Evolutionary conservation across 208 protist genomes (phyloP).

Genomic region (Acanthamoeba quina): DNA sequence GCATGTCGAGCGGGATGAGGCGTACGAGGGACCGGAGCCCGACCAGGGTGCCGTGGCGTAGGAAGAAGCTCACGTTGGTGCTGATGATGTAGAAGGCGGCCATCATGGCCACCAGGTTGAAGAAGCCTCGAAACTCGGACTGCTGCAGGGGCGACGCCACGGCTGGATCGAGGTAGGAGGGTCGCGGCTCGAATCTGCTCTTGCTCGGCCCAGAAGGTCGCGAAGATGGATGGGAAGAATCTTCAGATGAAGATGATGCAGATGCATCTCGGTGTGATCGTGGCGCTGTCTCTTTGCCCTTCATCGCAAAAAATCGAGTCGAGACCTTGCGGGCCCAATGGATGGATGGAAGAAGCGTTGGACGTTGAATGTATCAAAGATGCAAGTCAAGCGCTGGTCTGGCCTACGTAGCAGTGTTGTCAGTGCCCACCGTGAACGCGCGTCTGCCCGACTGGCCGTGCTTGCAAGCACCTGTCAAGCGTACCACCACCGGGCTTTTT

Average conservation of each 20-base stretch:
- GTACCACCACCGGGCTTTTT: too few relatives aligned
- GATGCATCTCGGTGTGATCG: too few relatives aligned
- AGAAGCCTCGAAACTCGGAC: constrained; percentile 72
- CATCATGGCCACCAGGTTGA: constrained; percentile 69
- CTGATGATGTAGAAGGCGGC: constrained; percentile 63
- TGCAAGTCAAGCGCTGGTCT: too few relatives aligned
- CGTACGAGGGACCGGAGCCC: constrained; percentile 20
- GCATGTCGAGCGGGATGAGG: constrained; percentile 63
- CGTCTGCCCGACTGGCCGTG: too few relatives aligned
- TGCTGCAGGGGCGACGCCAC: constrained; percentile 36
- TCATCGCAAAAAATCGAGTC: not conserved
- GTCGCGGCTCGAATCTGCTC: constrained; percentile 37
- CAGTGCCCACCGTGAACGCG: too few relatives aligned
- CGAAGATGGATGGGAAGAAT: too few relatives aligned
- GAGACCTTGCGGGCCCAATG: not conserved
- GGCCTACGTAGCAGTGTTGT: too few relatives aligned
- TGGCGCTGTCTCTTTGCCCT: not conserved
- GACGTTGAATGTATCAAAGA: too few relatives aligned
- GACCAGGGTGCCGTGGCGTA: constrained; percentile 58
- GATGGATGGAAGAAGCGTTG: too few relatives aligned
- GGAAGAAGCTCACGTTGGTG: constrained; percentile 60
- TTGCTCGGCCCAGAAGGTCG: not conserved
- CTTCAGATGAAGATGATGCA: too few relatives aligned
- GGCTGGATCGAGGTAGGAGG: constrained; percentile 55
- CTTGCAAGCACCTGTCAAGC: too few relatives aligned